Evolutionary conservation across 2,329 filamentous ascomycete species (phyloP).

Genomic region (Claviceps spartinae): DNA sequence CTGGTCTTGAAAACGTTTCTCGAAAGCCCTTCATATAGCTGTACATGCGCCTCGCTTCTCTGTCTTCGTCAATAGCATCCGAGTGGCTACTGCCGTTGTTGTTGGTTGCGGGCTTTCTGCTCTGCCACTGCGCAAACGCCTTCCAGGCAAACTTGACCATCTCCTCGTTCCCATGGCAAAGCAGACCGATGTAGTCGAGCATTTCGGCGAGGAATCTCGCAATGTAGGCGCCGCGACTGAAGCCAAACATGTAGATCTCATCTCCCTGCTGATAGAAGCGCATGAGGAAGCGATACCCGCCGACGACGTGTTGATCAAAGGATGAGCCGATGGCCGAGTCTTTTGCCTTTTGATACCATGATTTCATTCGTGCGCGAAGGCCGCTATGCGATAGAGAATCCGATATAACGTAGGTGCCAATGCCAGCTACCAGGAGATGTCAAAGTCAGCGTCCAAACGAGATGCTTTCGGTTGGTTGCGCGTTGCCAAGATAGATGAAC

Average conservation of each 20-base stretch:
- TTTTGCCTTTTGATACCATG: conserved; percentile 59
- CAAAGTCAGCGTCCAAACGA: not conserved
- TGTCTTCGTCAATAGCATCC: conserved; percentile 16
- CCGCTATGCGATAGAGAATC: conserved; percentile 45
- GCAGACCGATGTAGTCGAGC: conserved; percentile 68
- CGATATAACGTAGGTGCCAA: conserved; percentile 58
- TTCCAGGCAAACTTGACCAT: conserved; percentile 79
- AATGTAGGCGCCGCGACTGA: conserved; percentile 60
- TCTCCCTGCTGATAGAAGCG: conserved; percentile 52
- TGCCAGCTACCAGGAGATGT: conserved; percentile 37
- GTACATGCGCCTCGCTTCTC: conserved; percentile 43
- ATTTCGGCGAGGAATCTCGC: conserved; percentile 69
- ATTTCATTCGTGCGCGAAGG: conserved; percentile 40
- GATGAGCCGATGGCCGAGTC: conserved; percentile 70
- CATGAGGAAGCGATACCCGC: conserved; percentile 70
- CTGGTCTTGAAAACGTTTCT: conserved; percentile 66
- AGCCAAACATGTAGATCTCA: conserved; percentile 61
- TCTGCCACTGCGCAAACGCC: conserved; percentile 62
- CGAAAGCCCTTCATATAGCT: conserved; percentile 66
- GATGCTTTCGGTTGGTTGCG: not conserved
- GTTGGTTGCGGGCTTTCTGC: conserved; percentile 34
- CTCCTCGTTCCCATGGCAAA: conserved; percentile 74
- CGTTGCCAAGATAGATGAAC: not conserved
- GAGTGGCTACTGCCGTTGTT: conserved; percentile 14
- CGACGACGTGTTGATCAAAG: conserved; percentile 73